These are phyloP conservation scores for Tolypocladium ovalisporum DNA, from an alignment of 2,329 filamentous ascomycete species.

Conservation along the genomic window DNA sequence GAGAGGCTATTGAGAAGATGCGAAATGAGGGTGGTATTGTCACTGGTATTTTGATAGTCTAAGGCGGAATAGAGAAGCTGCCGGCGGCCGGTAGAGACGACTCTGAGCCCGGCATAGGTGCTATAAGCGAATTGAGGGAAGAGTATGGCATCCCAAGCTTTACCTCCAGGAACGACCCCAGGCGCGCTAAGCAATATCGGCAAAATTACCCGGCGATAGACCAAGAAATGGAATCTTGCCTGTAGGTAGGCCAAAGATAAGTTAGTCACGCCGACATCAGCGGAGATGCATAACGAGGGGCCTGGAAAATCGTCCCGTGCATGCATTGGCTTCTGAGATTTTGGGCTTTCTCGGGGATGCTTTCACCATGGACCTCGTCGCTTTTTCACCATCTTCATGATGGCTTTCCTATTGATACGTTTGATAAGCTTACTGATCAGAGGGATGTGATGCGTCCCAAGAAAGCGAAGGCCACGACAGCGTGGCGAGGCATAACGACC, in stretches of 20 bases:
- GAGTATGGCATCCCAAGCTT: conserved; percentile 68
- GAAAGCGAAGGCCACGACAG: too few species aligned
- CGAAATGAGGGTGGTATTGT: conserved; percentile 73
- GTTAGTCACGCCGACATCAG: background rate
- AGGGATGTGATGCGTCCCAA: too few species aligned
- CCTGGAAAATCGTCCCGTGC: too few species aligned
- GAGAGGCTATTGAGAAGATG: conserved; percentile 87
- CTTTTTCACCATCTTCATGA: too few species aligned
- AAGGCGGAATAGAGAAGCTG: conserved; percentile 80
- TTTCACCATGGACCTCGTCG: too few species aligned
- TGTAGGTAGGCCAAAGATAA: background rate
- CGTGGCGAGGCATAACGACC: too few species aligned
- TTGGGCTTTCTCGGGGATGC: too few species aligned
- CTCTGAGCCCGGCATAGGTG: conserved; percentile 59
- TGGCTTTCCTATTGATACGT: too few species aligned
- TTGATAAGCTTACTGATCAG: too few species aligned
- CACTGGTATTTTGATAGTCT: conserved; percentile 76
- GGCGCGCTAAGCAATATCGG: conserved; percentile 64
- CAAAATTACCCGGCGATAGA: conserved; percentile 51
- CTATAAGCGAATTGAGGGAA: conserved; percentile 74
- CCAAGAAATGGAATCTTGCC: conserved; percentile 13
- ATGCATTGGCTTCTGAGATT: too few species aligned
- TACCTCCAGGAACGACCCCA: conserved; percentile 51
- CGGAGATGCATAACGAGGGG: too few species aligned
- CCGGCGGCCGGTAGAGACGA: conserved; percentile 55